Conservation (phyloP, 768 basidiomycete species). For the Mycena filopes region DNA sequence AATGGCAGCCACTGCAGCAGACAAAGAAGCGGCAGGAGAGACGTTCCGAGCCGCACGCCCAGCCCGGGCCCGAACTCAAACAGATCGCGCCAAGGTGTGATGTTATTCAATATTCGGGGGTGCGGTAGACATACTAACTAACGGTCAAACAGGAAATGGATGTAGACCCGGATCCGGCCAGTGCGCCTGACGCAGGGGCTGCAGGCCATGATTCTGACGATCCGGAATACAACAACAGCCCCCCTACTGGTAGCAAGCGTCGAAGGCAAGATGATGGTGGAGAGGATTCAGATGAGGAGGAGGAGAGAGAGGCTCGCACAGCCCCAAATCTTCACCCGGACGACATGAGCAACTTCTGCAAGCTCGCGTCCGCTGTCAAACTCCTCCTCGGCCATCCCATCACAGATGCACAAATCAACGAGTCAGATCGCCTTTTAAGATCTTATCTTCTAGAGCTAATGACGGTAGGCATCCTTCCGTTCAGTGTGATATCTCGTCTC, state of each 20-base stretch:
- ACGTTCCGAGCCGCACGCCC: too few species aligned
- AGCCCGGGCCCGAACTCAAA: too few species aligned
- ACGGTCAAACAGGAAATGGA: background rate
- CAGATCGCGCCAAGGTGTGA: too few species aligned
- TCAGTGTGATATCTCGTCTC: too few species aligned
- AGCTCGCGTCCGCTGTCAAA: conserved; percentile 30
- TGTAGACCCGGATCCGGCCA: background rate
- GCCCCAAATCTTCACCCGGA: conserved; percentile 26
- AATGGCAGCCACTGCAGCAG: too few species aligned
- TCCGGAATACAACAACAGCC: background rate
- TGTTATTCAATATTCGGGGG: too few species aligned
- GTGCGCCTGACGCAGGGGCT: background rate
- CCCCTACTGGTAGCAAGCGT: background rate
- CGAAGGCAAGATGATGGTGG: background rate
- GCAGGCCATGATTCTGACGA: background rate
- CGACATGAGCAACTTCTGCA: conserved; percentile 36
- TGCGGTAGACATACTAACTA: too few species aligned
- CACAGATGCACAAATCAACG: conserved; percentile 19
- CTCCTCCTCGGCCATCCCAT: conserved; percentile 29
- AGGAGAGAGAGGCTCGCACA: background rate
- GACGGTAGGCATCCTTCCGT: too few species aligned
- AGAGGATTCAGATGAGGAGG: conserved; percentile 1
- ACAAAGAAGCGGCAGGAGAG: too few species aligned
- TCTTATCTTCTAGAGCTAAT: conserved; percentile 37
- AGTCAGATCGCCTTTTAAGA: conserved; percentile 32